Conservation (phyloP, 1,139 yeast genomes). For the Wickerhamiella pararugosa region DNA sequence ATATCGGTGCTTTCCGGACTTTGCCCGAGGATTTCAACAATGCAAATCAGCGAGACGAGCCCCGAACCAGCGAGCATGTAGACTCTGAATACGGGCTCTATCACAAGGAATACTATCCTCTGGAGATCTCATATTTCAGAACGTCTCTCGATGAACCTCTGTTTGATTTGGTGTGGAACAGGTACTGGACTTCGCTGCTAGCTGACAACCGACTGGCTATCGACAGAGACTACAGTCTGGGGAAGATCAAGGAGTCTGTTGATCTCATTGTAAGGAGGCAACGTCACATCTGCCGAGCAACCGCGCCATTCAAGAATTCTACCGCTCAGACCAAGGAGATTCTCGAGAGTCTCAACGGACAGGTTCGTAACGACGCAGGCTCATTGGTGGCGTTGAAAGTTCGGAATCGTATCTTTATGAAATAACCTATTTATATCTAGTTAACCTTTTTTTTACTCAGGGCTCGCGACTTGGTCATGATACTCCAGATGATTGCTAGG, state of each 20-base stretch:
- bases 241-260: conserved; percentile 2
- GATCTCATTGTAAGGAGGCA: background rate
- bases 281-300: background rate
- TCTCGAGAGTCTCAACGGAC: background rate
- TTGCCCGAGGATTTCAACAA: conserved; percentile 33
- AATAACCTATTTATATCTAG: background rate
- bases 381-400: conserved; percentile 2
- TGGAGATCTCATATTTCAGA: conserved; percentile 50
- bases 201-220: conserved; percentile 5
- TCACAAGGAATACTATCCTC: conserved; percentile 52
- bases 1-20: conserved; percentile 87
- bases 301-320: background rate
- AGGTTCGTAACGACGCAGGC: conserved; percentile 4
- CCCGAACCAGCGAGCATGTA: conserved; percentile 13
- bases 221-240: conserved; percentile 1
- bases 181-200: conserved; percentile 7
- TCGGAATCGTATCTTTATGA: conserved; percentile 1
- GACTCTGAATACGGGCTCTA: conserved; percentile 56
- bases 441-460: background rate
- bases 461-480: background rate
- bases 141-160: conserved; percentile 38
- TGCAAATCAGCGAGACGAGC: background rate
- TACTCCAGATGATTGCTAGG: conserved; percentile 10
- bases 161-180: conserved; percentile 31
- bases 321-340: background rate